phyloP scores from a whole-genome alignment of 2,329 filamentous ascomycete genomes.

The Claviceps quebecensis region DNA sequence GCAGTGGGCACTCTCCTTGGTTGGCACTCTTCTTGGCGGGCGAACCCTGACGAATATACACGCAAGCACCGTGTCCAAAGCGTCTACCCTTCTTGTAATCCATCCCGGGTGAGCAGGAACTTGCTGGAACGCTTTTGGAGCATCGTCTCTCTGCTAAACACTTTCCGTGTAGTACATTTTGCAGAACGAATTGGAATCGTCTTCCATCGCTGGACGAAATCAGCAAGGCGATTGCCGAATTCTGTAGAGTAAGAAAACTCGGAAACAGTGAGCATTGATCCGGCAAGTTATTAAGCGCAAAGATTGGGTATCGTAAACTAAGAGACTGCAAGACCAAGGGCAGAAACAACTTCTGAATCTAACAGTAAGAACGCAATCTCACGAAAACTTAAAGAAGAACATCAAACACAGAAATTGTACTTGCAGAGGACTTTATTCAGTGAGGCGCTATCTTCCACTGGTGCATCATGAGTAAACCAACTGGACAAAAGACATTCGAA shows the following conservation, averaged over 20 bases:
- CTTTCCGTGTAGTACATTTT: not conserved
- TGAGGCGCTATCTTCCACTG: no score
- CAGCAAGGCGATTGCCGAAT: not conserved
- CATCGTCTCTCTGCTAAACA: no score
- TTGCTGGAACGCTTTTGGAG: no score
- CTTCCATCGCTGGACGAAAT: not conserved
- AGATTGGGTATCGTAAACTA: not conserved
- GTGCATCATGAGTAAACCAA: no score
- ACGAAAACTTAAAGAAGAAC: not conserved
- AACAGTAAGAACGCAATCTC: no score
- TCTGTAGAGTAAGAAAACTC: not conserved
- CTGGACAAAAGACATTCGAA: no score
- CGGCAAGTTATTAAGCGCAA: not conserved
- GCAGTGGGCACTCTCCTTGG: slow-evolving; percentile 55
- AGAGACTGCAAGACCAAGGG: not conserved
- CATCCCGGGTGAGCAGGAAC: not conserved
- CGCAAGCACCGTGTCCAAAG: no score
- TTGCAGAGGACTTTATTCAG: no score
- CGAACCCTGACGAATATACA: slow-evolving; percentile 36
- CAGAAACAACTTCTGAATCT: no score
- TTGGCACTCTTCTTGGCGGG: slow-evolving; percentile 37
- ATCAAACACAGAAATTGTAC: not conserved
- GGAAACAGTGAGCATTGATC: not conserved
- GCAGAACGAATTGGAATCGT: not conserved
- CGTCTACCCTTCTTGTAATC: not conserved